phyloP scores from a whole-genome alignment of 2,329 filamentous ascomycete genomes.

The Sarocladium brachiariae region DNA sequence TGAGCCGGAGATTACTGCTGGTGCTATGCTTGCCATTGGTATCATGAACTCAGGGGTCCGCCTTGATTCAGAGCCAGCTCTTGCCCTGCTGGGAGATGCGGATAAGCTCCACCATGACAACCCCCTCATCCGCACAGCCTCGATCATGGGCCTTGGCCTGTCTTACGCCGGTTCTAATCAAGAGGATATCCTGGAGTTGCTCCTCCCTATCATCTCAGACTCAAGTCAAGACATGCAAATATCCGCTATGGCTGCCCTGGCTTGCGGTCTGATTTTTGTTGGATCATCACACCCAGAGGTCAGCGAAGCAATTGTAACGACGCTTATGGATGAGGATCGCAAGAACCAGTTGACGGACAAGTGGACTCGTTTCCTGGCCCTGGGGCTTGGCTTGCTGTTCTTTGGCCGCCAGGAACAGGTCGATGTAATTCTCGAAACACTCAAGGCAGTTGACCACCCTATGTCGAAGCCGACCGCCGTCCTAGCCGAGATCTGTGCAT shows the following conservation, averaged over 20 bases:
- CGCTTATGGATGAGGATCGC: slow-evolving; percentile 87
- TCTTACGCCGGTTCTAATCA: slow-evolving; percentile 93
- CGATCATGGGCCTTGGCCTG: slow-evolving; percentile 93
- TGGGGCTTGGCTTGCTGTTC: slow-evolving; percentile 88
- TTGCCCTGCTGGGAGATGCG: slow-evolving; percentile 75
- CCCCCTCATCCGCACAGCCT: slow-evolving; percentile 69
- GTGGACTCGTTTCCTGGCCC: slow-evolving; percentile 94
- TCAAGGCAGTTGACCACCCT: slow-evolving; percentile 94
- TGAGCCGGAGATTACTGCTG: slow-evolving; percentile 79
- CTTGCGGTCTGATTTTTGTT: slow-evolving; percentile 85
- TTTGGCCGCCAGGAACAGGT: slow-evolving; percentile 97
- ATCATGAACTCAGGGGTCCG: slow-evolving; percentile 92
- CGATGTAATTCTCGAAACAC: slow-evolving; percentile 92
- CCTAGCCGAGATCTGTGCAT: slow-evolving; percentile 92
- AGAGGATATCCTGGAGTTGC: slow-evolving; percentile 74
- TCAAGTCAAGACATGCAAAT: slow-evolving; percentile 86
- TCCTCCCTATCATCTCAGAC: slow-evolving; percentile 83
- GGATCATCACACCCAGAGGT: slow-evolving; percentile 88
- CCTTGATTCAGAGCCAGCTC: slow-evolving; percentile 80
- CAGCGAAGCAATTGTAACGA: slow-evolving; percentile 85
- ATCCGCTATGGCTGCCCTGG: slow-evolving; percentile 89
- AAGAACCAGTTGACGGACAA: slow-evolving; percentile 91
- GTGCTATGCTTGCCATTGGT: slow-evolving; percentile 86
- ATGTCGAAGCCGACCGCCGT: slow-evolving; percentile 96
- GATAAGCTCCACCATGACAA: slow-evolving; percentile 76